Evolutionary conservation across 352 stramenopile species (phyloP).

Genomic region (Pelagophyceae sp.): DNA sequence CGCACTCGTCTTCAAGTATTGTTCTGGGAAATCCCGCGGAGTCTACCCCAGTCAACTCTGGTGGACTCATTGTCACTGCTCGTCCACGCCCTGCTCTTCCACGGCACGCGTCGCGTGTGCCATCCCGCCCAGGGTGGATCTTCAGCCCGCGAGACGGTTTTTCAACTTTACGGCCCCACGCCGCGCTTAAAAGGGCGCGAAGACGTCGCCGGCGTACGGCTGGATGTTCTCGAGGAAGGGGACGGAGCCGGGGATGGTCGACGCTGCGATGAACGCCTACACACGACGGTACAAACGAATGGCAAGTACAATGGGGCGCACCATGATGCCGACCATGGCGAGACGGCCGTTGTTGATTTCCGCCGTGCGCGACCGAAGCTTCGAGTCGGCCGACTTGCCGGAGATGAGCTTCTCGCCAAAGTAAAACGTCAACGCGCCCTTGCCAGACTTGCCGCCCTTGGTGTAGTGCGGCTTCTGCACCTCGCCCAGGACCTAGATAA

Average conservation of each 20-base stretch:
- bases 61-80: too few relatives aligned
- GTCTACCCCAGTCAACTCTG: too few relatives aligned
- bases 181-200: slow-evolving; percentile 42
- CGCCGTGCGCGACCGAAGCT: slow-evolving; percentile 38
- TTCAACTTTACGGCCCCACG: too few relatives aligned
- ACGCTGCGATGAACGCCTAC: slow-evolving; percentile 3
- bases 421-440: slow-evolving; percentile 27
- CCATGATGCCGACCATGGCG: slow-evolving; percentile 43
- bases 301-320: background rate
- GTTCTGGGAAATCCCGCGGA: too few relatives aligned
- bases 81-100: too few relatives aligned
- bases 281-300: background rate
- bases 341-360: slow-evolving; percentile 58
- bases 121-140: too few relatives aligned
- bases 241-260: slow-evolving; percentile 10
- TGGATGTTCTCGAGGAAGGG: background rate
- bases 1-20: too few relatives aligned
- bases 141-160: too few relatives aligned
- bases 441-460: slow-evolving; percentile 40
- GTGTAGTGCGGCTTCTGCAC: slow-evolving; percentile 40
- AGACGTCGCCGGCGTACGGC: slow-evolving; percentile 7
- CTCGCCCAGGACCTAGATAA: slow-evolving; percentile 2
- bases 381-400: slow-evolving; percentile 36
- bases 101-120: too few relatives aligned
- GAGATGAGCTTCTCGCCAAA: slow-evolving; percentile 5